phyloP scores from a whole-genome alignment of 441 rosid genomes.

The Capsella rubella region DNA sequence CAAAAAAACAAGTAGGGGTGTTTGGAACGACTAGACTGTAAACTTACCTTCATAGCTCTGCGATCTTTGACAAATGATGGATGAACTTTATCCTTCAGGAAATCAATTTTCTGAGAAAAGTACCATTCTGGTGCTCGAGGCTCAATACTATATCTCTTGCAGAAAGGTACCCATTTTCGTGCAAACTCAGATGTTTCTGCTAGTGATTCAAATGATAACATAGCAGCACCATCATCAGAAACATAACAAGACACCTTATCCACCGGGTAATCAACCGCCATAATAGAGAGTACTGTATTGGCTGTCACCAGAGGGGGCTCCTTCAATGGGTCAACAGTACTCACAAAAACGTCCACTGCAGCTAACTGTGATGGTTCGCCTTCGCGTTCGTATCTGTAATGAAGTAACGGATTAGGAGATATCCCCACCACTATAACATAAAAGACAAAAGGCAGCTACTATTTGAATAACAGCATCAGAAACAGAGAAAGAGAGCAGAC shows the following conservation, averaged over 20 bases:
- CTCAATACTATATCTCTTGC: conserved; percentile 86
- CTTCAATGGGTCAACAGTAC: conserved; percentile 95
- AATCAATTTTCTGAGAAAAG: conserved; percentile 88
- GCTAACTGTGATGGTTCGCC: conserved; percentile 97
- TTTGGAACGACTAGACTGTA: background rate
- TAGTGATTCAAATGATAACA: conserved; percentile 91
- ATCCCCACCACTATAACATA: conserved; percentile 3
- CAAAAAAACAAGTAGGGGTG: background rate
- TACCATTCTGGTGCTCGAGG: conserved; percentile 99
- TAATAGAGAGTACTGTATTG: conserved; percentile 93
- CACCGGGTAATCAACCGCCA: conserved; percentile 94
- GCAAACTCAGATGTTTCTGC: conserved; percentile 96
- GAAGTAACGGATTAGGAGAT: conserved; percentile 13
- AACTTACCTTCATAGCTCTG: conserved; percentile 91
- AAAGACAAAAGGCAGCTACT: conserved; percentile 47
- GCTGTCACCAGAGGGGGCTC: conserved; percentile 99
- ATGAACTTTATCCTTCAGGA: conserved; percentile 94
- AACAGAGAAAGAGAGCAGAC: conserved; percentile 47
- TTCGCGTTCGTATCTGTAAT: conserved; percentile 80
- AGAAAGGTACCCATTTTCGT: conserved; percentile 94
- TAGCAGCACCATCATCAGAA: conserved; percentile 98
- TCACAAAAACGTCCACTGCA: conserved; percentile 94
- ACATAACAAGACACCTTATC: conserved; percentile 98
- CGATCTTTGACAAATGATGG: conserved; percentile 96
- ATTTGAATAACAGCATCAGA: background rate